These are phyloP conservation scores for Parasarocladium wereldwijsianum DNA, from an alignment of 2,329 filamentous ascomycete genomes.

Conservation along the genomic window DNA sequence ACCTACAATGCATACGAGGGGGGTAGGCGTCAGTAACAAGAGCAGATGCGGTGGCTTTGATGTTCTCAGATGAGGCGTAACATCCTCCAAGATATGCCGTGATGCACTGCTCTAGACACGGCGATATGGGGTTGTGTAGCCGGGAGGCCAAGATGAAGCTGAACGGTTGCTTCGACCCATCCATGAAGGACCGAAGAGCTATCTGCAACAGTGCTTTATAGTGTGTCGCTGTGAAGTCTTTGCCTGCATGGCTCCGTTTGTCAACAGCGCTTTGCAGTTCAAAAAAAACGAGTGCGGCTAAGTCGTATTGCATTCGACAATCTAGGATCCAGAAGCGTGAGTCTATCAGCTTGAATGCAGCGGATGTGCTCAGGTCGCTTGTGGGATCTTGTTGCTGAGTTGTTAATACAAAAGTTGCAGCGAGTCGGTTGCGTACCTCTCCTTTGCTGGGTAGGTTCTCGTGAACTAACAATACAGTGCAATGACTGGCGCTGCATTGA, in stretches of 20 bases:
- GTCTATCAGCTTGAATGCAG: not conserved
- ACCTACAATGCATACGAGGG: not conserved
- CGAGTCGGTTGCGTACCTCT: conserved; percentile 1
- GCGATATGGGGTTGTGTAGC: not conserved
- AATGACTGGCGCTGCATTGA: not conserved
- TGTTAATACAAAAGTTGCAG: not conserved
- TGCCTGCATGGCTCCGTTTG: not conserved
- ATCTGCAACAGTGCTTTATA: conserved; percentile 1
- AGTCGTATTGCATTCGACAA: not conserved
- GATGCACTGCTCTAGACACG: not conserved
- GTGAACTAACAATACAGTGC: not conserved
- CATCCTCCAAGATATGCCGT: not conserved
- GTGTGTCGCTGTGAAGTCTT: not conserved
- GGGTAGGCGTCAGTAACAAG: not conserved
- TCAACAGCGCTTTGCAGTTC: not conserved
- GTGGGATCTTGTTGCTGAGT: not conserved
- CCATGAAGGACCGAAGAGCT: not conserved
- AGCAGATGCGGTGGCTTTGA: conserved; percentile 1
- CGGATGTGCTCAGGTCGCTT: not conserved
- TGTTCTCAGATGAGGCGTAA: not conserved
- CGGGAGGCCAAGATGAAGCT: conserved; percentile 1
- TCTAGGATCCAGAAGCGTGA: not conserved
- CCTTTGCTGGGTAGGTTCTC: not conserved
- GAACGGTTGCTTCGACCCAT: not conserved
- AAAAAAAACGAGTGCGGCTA: not conserved